Conservation (phyloP, 2,329 filamentous ascomycete species). For the Graphilbum fragrans region DNA sequence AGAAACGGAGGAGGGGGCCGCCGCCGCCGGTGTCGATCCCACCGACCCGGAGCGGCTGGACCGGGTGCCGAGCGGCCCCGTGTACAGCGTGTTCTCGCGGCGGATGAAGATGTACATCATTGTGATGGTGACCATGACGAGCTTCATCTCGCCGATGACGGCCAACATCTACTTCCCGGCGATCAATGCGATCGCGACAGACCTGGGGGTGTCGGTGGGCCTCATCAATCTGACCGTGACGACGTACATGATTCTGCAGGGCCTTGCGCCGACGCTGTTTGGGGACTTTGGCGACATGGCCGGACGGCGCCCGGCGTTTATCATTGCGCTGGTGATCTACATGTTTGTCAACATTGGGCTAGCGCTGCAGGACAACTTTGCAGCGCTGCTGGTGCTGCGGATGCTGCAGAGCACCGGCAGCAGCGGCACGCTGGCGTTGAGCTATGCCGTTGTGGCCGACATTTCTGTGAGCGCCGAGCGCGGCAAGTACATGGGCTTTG, state of each 20-base stretch:
- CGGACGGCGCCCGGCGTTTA: slow-evolving; percentile 49
- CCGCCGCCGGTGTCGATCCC: background rate
- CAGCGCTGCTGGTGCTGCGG: slow-evolving; percentile 46
- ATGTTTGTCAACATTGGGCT: slow-evolving; percentile 46
- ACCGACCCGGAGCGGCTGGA: slow-evolving; percentile 20
- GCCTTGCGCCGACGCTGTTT: slow-evolving; percentile 45
- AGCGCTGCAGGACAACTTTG: slow-evolving; percentile 43
- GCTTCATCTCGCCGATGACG: slow-evolving; percentile 45
- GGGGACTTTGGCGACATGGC: slow-evolving; percentile 50
- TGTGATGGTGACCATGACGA: slow-evolving; percentile 36
- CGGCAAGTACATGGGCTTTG: slow-evolving; percentile 60
- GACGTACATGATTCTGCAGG: slow-evolving; percentile 54
- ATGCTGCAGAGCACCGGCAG: slow-evolving; percentile 53
- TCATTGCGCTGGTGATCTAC: slow-evolving; percentile 45
- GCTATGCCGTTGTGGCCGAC: slow-evolving; percentile 61
- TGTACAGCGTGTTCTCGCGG: slow-evolving; percentile 26
- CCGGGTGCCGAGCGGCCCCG: slow-evolving; percentile 24
- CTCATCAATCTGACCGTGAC: slow-evolving; percentile 40
- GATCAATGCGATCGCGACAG: slow-evolving; percentile 23
- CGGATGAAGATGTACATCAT: slow-evolving; percentile 38
- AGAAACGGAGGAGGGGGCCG: background rate
- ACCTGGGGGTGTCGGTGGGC: slow-evolving; percentile 23
- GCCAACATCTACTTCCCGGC: slow-evolving; percentile 45
- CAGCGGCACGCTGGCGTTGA: slow-evolving; percentile 58
- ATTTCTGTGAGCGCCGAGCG: slow-evolving; percentile 56